phyloP scores from a whole-genome alignment of 2,329 filamentous ascomycete genomes.

The Pseudogymnoascus sp. region DNA sequence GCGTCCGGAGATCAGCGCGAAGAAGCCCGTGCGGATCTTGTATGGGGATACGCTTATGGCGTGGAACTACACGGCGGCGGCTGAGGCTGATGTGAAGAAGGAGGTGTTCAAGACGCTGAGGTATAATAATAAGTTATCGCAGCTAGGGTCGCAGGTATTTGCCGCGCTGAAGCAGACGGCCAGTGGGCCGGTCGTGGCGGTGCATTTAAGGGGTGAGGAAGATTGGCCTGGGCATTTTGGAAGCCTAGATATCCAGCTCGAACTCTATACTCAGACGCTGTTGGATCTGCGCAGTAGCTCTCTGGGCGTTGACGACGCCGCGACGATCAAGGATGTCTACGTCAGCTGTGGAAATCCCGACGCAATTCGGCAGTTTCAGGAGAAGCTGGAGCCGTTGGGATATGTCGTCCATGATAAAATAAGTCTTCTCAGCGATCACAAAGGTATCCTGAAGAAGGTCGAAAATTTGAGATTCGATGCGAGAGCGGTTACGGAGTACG shows the following conservation, averaged over 20 bases:
- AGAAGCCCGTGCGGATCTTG: slow-evolving; percentile 13
- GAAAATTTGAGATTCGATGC: slow-evolving; percentile 17
- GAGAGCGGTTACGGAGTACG: slow-evolving; percentile 19
- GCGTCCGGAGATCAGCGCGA: slow-evolving; percentile 6
- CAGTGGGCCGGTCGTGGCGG: slow-evolving; percentile 11
- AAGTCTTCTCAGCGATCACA: slow-evolving; percentile 11
- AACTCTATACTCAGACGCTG: slow-evolving; percentile 15
- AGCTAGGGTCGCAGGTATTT: slow-evolving; percentile 15
- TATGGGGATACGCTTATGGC: slow-evolving; percentile 18
- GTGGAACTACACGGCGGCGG: slow-evolving; percentile 17
- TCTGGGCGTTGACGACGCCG: background rate
- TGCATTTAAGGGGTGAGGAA: slow-evolving; percentile 19
- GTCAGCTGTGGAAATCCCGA: slow-evolving; percentile 19
- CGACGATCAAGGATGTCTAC: slow-evolving; percentile 12
- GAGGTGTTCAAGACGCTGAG: slow-evolving; percentile 17
- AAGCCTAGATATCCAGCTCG: slow-evolving; percentile 14
- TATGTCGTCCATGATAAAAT: slow-evolving; percentile 18
- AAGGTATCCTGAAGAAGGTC: slow-evolving; percentile 9
- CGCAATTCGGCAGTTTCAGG: slow-evolving; percentile 15
- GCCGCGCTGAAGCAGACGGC: background rate
- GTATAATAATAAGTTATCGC: slow-evolving; percentile 15
- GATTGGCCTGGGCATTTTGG: slow-evolving; percentile 19
- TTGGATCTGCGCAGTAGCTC: slow-evolving; percentile 6
- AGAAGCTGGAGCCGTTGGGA: slow-evolving; percentile 12
- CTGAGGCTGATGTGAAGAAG: slow-evolving; percentile 16